Evolutionary conservation across 2,329 filamentous ascomycete species (phyloP).

Genomic region (Fusarium siculi): DNA sequence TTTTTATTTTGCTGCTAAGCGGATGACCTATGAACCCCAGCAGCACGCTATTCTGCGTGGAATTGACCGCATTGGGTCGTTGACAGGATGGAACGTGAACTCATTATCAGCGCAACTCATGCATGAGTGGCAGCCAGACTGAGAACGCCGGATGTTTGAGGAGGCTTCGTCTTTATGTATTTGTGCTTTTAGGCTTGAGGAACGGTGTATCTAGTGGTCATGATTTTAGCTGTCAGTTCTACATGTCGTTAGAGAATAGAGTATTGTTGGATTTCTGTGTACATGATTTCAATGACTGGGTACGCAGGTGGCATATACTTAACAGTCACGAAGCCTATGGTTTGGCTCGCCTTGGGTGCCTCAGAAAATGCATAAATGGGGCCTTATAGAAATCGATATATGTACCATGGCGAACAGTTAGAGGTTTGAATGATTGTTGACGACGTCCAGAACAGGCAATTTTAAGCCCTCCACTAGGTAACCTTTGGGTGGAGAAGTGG

Average conservation of each 20-base stretch:
- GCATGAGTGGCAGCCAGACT: conserved; percentile 45
- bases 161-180: neutral
- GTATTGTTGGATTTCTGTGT: too few species aligned
- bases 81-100: conserved; percentile 56
- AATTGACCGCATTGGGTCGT: conserved; percentile 49
- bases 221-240: neutral
- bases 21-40: conserved; percentile 61
- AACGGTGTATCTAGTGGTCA: neutral
- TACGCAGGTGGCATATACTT: neutral
- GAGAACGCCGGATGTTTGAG: neutral
- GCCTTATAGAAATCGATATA: neutral
- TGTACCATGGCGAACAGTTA: neutral
- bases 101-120: conserved; percentile 40
- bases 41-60: conserved; percentile 55
- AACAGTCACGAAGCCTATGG: neutral
- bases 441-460: conserved; percentile 3
- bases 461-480: neutral
- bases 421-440: neutral
- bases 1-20: conserved; percentile 56
- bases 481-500: neutral
- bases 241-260: neutral
- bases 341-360: neutral
- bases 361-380: neutral
- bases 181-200: neutral
- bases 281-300: neutral